A percentile compares a stretch with the other conserved stretches of the same genome.
Evolutionary conservation across 2,329 filamentous ascomycete genomes (phyloP).

Genomic region (Mollisiaceae sp.): DNA sequence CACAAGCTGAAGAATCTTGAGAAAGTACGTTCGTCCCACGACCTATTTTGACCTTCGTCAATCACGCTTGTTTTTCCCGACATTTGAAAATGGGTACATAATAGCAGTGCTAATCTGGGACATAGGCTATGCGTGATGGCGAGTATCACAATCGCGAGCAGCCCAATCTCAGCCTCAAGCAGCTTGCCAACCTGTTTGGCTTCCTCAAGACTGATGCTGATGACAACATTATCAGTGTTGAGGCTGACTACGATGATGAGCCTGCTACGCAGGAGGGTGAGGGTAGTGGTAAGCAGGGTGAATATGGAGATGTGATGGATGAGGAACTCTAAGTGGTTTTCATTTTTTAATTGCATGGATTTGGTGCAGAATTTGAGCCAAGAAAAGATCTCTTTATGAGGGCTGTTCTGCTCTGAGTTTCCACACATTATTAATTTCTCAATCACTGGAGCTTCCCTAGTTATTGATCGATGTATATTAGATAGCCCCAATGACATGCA

Average conservation of each 20-base stretch:
- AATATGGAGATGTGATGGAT: not conserved
- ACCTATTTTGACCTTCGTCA: not conserved
- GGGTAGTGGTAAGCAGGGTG: conserved; percentile 5
- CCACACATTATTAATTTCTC: not conserved
- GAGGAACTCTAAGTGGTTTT: not conserved
- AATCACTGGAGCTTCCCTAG: not conserved
- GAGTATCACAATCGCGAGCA: conserved; percentile 26
- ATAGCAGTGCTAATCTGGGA: not conserved
- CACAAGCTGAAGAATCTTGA: conserved; percentile 53
- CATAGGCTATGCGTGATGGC: conserved; percentile 35
- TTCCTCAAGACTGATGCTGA: conserved; percentile 45
- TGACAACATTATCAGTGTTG: conserved; percentile 39
- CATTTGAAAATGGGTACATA: not conserved
- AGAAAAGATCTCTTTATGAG: too few relatives aligned
- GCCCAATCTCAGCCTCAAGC: conserved; percentile 38
- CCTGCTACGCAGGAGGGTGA: not conserved
- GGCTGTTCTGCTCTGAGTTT: too few relatives aligned
- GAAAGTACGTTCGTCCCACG: conserved; percentile 10
- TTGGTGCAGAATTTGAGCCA: not conserved
- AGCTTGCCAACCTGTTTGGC: conserved; percentile 54
- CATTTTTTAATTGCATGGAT: not conserved
- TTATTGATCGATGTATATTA: conserved; percentile 24
- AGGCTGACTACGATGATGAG: conserved; percentile 37
- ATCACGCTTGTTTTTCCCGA: not conserved
- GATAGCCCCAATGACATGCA: too few relatives aligned